Conservation (phyloP, 495 filamentous ascomycete species). For the Penicillium lividum region DNA sequence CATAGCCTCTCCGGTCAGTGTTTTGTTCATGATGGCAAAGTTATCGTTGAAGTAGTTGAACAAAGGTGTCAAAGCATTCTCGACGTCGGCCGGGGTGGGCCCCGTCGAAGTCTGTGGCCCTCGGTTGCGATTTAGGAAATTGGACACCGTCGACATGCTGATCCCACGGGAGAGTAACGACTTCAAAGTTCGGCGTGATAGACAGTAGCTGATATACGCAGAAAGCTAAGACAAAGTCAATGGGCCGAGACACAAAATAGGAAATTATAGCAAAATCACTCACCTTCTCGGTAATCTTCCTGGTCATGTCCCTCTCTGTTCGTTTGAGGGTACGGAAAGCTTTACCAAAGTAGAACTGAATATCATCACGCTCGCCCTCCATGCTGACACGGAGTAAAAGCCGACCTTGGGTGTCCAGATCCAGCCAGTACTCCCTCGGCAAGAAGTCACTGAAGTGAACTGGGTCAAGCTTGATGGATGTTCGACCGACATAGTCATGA, state of each 20-base stretch:
- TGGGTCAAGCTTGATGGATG: constrained; percentile 92
- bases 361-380: constrained; percentile 98
- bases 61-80: constrained; percentile 81
- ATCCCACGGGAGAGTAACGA: constrained; percentile 72
- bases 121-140: constrained; percentile 67
- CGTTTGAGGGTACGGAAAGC: constrained; percentile 93
- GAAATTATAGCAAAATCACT: constrained; percentile 21
- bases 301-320: constrained; percentile 95
- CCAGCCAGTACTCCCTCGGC: constrained; percentile 94
- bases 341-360: constrained; percentile 98
- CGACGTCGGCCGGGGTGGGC: constrained; percentile 70
- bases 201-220: constrained; percentile 85
- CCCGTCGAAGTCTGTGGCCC: constrained; percentile 56
- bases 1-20: constrained; percentile 91
- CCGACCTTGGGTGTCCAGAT: constrained; percentile 93
- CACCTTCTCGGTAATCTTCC: constrained; percentile 97
- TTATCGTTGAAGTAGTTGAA: constrained; percentile 98
- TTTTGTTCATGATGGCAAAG: constrained; percentile 98
- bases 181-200: constrained; percentile 79
- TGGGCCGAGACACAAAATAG: not conserved
- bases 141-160: constrained; percentile 73
- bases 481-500: constrained; percentile 94
- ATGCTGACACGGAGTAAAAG: constrained; percentile 90
- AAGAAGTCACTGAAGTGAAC: constrained; percentile 94
- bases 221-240: constrained; percentile 62